Percentiles rank a stretch among this genome's conserved stretches.
phyloP scores from a whole-genome alignment of 352 stramenopile genomes.

The Pythium angustatum region DNA sequence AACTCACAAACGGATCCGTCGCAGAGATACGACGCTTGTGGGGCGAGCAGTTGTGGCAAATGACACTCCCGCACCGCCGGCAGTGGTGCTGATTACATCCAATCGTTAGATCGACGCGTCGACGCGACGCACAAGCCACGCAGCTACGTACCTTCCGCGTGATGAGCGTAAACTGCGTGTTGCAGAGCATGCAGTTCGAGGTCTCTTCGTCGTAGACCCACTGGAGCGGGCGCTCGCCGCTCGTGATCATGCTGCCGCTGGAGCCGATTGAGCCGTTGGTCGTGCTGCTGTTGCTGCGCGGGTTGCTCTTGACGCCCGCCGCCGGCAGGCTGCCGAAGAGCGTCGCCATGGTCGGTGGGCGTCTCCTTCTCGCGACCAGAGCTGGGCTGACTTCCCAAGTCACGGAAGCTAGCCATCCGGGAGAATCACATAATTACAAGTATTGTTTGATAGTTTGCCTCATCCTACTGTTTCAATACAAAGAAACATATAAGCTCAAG shows the following conservation, averaged over 20 bases:
- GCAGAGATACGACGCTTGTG: constrained; percentile 83
- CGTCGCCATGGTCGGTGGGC: no score
- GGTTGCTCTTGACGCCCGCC: constrained; percentile 51
- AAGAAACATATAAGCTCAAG: no score
- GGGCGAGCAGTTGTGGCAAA: constrained; percentile 86
- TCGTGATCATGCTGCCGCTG: constrained; percentile 15
- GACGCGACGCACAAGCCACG: no score
- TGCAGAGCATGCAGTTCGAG: constrained; percentile 87
- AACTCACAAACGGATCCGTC: constrained; percentile 78
- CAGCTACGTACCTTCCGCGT: constrained; percentile 84
- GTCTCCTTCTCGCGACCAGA: no score
- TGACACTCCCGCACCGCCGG: constrained; percentile 78
- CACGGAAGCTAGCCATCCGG: no score
- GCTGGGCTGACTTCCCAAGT: background rate
- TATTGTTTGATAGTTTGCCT: no score
- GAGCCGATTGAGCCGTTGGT: constrained; percentile 14
- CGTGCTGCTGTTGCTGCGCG: constrained; percentile 41
- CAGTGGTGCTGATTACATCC: constrained; percentile 65
- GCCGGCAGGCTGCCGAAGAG: constrained; percentile 72
- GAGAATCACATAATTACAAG: background rate
- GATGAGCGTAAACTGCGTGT: constrained; percentile 80
- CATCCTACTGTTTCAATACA: no score
- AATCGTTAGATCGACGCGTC: background rate
- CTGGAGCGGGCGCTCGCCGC: constrained; percentile 61
- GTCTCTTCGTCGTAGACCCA: constrained; percentile 88